Conservation (phyloP, 768 basidiomycete genomes). For the Psilocybe subaeruginosa region DNA sequence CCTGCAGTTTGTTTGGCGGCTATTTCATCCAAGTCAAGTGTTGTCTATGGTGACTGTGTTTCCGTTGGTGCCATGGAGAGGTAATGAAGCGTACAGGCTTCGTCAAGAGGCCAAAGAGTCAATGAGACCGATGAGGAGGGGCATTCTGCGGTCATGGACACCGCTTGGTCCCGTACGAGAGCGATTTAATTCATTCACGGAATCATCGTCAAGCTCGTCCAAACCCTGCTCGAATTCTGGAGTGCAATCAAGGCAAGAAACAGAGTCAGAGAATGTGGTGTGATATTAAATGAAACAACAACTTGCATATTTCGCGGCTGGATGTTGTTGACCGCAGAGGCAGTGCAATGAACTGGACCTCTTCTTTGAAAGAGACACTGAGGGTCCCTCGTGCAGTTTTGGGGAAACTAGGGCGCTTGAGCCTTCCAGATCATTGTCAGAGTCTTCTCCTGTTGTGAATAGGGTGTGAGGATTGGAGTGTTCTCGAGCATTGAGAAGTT, state of each 20-base stretch:
- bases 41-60: slow-evolving; percentile 32
- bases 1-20: slow-evolving; percentile 67
- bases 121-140: slow-evolving; percentile 78
- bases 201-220: slow-evolving; percentile 73
- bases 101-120: slow-evolving; percentile 63
- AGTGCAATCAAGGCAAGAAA: not conserved
- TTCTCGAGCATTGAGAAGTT: slow-evolving; percentile 57
- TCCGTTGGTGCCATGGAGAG: slow-evolving; percentile 40
- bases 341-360: slow-evolving; percentile 69
- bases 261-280: not conserved
- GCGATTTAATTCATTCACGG: slow-evolving; percentile 27
- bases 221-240: slow-evolving; percentile 84
- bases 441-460: slow-evolving; percentile 56
- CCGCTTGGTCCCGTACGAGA: slow-evolving; percentile 32
- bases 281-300: not conserved
- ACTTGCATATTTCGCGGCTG: slow-evolving; percentile 75
- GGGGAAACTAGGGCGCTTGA: slow-evolving; percentile 30
- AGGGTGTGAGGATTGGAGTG: slow-evolving; percentile 40
- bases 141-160: slow-evolving; percentile 58
- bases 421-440: slow-evolving; percentile 46
- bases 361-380: slow-evolving; percentile 66
- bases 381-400: slow-evolving; percentile 40
- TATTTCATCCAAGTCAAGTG: slow-evolving; percentile 73
- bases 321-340: slow-evolving; percentile 71
- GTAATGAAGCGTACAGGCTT: slow-evolving; percentile 59